These are phyloP conservation scores for Zopfia rhizophila DNA, from an alignment of 2,329 filamentous ascomycete genomes.

Conservation along the genomic window DNA sequence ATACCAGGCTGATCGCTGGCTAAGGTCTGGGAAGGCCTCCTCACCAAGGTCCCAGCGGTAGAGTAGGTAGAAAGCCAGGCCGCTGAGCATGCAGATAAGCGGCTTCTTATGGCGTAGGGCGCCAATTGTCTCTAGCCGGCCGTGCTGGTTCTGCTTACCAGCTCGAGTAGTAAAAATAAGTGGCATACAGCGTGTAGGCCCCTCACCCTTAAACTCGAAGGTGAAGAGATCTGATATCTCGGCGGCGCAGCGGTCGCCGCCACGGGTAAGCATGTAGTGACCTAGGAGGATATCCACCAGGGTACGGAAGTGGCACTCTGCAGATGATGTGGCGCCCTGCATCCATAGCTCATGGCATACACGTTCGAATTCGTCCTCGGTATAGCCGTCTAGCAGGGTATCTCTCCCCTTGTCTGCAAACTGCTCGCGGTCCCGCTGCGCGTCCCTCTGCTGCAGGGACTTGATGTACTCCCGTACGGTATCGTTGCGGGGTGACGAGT, in stretches of 20 bases:
- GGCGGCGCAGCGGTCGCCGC: conserved; percentile 2
- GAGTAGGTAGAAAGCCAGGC: conserved; percentile 12
- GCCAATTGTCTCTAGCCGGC: conserved; percentile 10
- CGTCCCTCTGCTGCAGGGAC: conserved; percentile 15
- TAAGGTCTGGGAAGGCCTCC: conserved; percentile 8
- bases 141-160: conserved; percentile 16
- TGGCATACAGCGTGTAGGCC: conserved; percentile 7
- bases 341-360: conserved; percentile 13
- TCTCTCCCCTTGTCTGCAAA: conserved; percentile 14
- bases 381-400: conserved; percentile 15
- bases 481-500: conserved; percentile 8
- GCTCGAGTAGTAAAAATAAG: conserved; percentile 12
- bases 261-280: conserved; percentile 8
- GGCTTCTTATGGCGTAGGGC: conserved; percentile 9
- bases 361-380: conserved; percentile 13
- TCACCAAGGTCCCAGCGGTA: conserved; percentile 3
- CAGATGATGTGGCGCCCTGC: no score
- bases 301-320: conserved; percentile 6
- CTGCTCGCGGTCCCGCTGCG: conserved; percentile 10
- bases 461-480: conserved; percentile 10
- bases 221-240: conserved; percentile 12
- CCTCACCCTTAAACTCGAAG: conserved; percentile 11
- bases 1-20: conserved; percentile 2
- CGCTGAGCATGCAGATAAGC: conserved; percentile 12
- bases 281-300: conserved; percentile 10